phyloP scores from a whole-genome alignment of 805 yeast genomes.

The Saccharomycopsis amapae region DNA sequence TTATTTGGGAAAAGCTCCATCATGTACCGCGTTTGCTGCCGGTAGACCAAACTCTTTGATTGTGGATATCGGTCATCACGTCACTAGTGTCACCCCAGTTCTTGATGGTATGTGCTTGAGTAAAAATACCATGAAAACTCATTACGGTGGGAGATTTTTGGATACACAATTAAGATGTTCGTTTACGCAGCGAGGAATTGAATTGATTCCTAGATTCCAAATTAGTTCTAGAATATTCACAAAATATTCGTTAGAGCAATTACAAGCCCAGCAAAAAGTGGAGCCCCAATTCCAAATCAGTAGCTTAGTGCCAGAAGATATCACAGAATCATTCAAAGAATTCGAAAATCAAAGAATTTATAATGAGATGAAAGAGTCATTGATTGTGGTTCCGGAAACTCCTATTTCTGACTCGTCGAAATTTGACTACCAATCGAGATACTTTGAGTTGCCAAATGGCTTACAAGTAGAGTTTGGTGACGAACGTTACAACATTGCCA shows the following conservation, averaged over 20 bases:
- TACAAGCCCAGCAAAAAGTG: conserved; percentile 6
- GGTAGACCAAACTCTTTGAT: conserved; percentile 84
- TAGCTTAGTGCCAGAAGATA: conserved; percentile 29
- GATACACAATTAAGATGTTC: conserved; percentile 17
- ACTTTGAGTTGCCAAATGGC: conserved; percentile 74
- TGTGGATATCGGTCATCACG: conserved; percentile 80
- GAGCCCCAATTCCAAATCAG: conserved; percentile 24
- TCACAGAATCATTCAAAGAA: conserved; percentile 45
- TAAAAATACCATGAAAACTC: conserved; percentile 63
- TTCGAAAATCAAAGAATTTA: conserved; percentile 49
- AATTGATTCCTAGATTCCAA: conserved; percentile 40
- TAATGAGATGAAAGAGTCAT: conserved; percentile 71
- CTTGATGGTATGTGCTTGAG: conserved; percentile 74
- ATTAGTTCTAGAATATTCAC: conserved; percentile 39
- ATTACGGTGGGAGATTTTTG: conserved; percentile 64
- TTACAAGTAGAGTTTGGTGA: conserved; percentile 52
- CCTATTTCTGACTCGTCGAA: conserved; percentile 29
- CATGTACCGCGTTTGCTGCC: conserved; percentile 80
- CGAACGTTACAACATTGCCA: conserved; percentile 60
- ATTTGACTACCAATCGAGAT: conserved; percentile 29
- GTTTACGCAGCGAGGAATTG: conserved; percentile 26
- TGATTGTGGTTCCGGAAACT: conserved; percentile 45
- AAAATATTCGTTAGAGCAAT: conserved; percentile 13
- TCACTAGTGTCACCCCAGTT: conserved; percentile 70
- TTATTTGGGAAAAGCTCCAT: conserved; percentile 75